Conservation (phyloP, 331 rosid species). For the Telfairia occidentalis region DNA sequence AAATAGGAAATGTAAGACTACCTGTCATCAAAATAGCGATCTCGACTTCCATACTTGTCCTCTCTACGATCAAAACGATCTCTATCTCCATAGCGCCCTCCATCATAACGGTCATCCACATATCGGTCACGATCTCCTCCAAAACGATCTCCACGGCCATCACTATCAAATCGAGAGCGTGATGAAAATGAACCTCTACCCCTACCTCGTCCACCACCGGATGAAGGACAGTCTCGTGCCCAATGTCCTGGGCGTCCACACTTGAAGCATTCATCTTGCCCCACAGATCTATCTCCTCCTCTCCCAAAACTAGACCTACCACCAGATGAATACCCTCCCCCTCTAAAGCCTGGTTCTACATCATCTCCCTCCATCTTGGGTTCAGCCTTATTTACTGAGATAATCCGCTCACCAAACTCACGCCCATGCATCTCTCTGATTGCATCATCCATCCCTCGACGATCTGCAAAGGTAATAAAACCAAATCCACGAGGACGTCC, state of each 20-base stretch:
- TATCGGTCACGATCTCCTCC: conserved; percentile 64
- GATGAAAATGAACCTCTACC: conserved; percentile 67
- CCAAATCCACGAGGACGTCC: conserved; percentile 96
- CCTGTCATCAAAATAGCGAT: conserved; percentile 81
- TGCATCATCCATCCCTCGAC: conserved; percentile 95
- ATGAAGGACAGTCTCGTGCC: conserved; percentile 88
- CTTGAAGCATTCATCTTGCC: conserved; percentile 94
- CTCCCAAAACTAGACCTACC: conserved; percentile 61
- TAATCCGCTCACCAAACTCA: conserved; percentile 65
- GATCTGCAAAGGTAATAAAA: conserved; percentile 81
- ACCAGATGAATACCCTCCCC: conserved; percentile 67
- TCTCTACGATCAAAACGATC: conserved; percentile 73
- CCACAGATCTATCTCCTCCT: conserved; percentile 49
- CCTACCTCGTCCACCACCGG: conserved; percentile 27
- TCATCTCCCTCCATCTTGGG: conserved; percentile 86
- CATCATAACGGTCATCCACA: conserved; percentile 66
- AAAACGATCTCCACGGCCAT: conserved; percentile 62
- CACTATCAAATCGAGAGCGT: conserved; percentile 68
- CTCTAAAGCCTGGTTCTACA: conserved; percentile 52
- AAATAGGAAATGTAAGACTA: background rate
- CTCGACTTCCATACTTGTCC: conserved; percentile 69
- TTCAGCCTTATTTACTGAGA: conserved; percentile 88
- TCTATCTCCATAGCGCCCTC: conserved; percentile 73
- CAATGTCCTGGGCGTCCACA: conserved; percentile 98
- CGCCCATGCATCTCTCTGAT: conserved; percentile 92